Evolutionary conservation across 2,329 filamentous ascomycete genomes (phyloP).

Genomic region (Pseudogymnoascus sp.): DNA sequence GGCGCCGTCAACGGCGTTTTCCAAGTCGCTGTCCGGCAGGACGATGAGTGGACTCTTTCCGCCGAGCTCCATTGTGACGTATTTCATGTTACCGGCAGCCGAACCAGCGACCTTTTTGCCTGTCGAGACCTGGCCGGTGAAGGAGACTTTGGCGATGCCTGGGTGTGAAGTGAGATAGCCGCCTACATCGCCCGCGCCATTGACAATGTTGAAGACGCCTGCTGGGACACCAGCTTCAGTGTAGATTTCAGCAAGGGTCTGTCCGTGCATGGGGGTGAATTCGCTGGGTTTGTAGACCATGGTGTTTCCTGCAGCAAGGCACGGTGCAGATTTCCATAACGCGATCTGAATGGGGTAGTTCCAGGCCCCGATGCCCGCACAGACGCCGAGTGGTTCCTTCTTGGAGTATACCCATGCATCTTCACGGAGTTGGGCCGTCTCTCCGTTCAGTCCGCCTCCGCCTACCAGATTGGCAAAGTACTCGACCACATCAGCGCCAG

Average conservation of each 20-base stretch:
- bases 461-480: conserved; percentile 78
- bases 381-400: conserved; percentile 76
- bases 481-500: conserved; percentile 77
- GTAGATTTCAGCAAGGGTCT: conserved; percentile 68
- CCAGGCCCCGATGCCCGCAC: conserved; percentile 82
- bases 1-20: conserved; percentile 76
- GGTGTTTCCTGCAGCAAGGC: conserved; percentile 76
- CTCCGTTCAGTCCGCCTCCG: conserved; percentile 70
- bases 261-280: conserved; percentile 75
- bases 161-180: conserved; percentile 66
- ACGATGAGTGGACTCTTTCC: conserved; percentile 78
- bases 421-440: conserved; percentile 64
- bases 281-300: conserved; percentile 91
- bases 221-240: conserved; percentile 69
- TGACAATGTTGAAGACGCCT: conserved; percentile 81
- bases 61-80: conserved; percentile 85
- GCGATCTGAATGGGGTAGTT: conserved; percentile 90
- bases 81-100: conserved; percentile 75
- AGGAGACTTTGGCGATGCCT: conserved; percentile 74
- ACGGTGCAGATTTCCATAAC: conserved; percentile 81
- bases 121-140: conserved; percentile 80
- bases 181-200: conserved; percentile 71
- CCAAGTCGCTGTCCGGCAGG: conserved; percentile 69
- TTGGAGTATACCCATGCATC: conserved; percentile 78
- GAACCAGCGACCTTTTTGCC: conserved; percentile 72